Conservation (phyloP, 768 basidiomycete species). For the Tremella yokohamensis region DNA sequence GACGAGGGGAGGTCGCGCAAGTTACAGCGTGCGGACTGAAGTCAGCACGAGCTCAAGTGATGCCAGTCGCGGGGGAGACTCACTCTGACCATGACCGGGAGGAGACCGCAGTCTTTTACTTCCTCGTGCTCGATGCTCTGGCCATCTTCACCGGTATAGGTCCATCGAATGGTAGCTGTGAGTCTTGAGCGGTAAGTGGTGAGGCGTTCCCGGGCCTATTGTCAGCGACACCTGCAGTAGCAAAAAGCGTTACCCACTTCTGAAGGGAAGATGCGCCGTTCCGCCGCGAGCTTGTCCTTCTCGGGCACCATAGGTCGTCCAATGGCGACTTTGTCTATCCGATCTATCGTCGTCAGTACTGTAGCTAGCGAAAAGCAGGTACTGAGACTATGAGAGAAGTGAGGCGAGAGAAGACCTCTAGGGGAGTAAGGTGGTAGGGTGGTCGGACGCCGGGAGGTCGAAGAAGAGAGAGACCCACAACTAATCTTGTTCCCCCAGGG, state of each 20-base stretch:
- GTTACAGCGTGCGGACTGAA: slow-evolving; percentile 76
- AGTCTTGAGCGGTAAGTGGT: slow-evolving; percentile 88
- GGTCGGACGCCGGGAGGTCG: too few relatives aligned
- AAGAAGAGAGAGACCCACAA: neutral
- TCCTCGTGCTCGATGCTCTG: slow-evolving; percentile 62
- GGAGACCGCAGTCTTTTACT: slow-evolving; percentile 78
- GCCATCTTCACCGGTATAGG: slow-evolving; percentile 58
- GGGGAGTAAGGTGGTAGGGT: too few relatives aligned
- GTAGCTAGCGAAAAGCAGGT: too few relatives aligned
- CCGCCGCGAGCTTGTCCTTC: slow-evolving; percentile 67
- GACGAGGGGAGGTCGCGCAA: slow-evolving; percentile 77
- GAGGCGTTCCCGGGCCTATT: slow-evolving; percentile 83
- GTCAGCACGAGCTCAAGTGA: too few relatives aligned
- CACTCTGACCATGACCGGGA: slow-evolving; percentile 89
- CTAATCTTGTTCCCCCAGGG: slow-evolving; percentile 72
- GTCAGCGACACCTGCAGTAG: neutral
- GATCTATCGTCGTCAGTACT: slow-evolving; percentile 59
- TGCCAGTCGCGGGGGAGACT: too few relatives aligned
- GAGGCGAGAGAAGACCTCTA: too few relatives aligned
- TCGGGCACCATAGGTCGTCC: slow-evolving; percentile 82
- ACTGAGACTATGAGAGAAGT: neutral
- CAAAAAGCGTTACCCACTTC: slow-evolving; percentile 59
- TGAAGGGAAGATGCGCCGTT: slow-evolving; percentile 77
- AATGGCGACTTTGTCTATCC: slow-evolving; percentile 81
- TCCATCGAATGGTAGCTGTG: slow-evolving; percentile 81